These are phyloP conservation scores for Leishmania turanica DNA, from an alignment of 208 protist species.

Conservation along the genomic window DNA sequence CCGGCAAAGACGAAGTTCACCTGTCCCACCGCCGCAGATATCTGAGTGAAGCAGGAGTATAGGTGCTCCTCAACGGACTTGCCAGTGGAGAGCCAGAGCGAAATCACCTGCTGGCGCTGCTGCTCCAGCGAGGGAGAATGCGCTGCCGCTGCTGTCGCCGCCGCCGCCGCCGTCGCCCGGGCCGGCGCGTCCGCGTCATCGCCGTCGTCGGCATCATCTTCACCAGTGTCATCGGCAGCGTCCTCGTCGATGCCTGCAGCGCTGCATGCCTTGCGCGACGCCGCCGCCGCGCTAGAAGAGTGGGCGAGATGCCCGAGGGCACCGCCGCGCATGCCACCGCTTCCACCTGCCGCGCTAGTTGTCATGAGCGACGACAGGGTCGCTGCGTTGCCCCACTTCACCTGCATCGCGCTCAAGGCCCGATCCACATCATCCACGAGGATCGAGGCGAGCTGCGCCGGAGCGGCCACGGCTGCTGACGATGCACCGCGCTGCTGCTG, in stretches of 20 bases:
- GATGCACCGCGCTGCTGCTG: constrained; percentile 14
- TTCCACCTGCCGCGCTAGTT: neutral
- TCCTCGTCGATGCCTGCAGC: neutral
- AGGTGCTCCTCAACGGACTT: constrained; percentile 50
- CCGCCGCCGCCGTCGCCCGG: neutral
- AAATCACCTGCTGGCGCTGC: constrained; percentile 38
- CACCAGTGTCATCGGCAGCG: neutral
- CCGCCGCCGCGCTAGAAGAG: neutral
- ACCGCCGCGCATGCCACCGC: neutral
- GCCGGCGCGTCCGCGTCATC: constrained; percentile 8
- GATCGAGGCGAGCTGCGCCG: constrained; percentile 49
- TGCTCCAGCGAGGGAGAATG: constrained; percentile 21
- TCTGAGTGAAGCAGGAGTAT: constrained; percentile 48
- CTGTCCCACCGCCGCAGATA: constrained; percentile 73
- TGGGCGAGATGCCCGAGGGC: neutral
- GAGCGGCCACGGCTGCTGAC: neutral
- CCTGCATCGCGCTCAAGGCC: constrained; percentile 74
- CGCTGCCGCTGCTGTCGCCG: neutral
- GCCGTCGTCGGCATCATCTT: constrained; percentile 6
- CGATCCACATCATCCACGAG: constrained; percentile 80
- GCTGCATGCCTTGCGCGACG: neutral
- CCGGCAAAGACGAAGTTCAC: constrained; percentile 75
- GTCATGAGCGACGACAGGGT: constrained; percentile 17
- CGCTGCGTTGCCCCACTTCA: constrained; percentile 48
- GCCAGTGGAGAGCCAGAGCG: constrained; percentile 43